phyloP scores from a whole-genome alignment of 495 filamentous ascomycete genomes.

The Niebla homalea region DNA sequence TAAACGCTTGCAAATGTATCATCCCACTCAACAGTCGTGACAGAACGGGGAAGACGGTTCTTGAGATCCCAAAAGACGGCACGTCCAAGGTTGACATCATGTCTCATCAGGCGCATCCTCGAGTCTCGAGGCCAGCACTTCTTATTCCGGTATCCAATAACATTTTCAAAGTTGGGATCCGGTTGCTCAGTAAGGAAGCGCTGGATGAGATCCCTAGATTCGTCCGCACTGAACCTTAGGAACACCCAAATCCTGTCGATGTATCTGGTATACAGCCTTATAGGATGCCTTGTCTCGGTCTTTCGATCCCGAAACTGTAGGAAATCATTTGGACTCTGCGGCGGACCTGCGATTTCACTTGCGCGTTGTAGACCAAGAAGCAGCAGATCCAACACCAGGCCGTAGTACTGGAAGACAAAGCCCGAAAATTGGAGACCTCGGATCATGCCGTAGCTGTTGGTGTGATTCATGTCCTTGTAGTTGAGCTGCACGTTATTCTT shows the following conservation, averaged over 20 bases:
- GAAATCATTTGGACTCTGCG: slow-evolving; percentile 93
- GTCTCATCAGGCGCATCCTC: slow-evolving; percentile 95
- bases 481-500: slow-evolving; percentile 99
- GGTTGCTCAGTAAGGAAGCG: slow-evolving; percentile 96
- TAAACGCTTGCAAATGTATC: slow-evolving; percentile 99
- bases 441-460: slow-evolving; percentile 97
- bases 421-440: slow-evolving; percentile 94
- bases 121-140: slow-evolving; percentile 99
- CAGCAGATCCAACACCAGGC: slow-evolving; percentile 85
- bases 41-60: slow-evolving; percentile 83
- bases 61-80: slow-evolving; percentile 99
- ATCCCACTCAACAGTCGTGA: slow-evolving; percentile 98
- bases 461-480: slow-evolving; percentile 99
- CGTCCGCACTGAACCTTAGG: slow-evolving; percentile 82
- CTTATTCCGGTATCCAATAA: slow-evolving; percentile 97
- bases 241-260: slow-evolving; percentile 99
- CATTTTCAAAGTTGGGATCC: slow-evolving; percentile 98
- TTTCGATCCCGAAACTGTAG: slow-evolving; percentile 88
- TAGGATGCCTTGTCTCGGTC: slow-evolving; percentile 85
- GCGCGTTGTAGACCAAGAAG: slow-evolving; percentile 88
- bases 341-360: slow-evolving; percentile 94
- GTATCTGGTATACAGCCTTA: slow-evolving; percentile 91
- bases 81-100: slow-evolving; percentile 95
- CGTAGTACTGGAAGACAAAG: slow-evolving; percentile 99
- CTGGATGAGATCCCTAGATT: slow-evolving; percentile 92